These are phyloP conservation scores for Suillus ampliporus DNA, from an alignment of 768 basidiomycete species.

Conservation along the genomic window DNA sequence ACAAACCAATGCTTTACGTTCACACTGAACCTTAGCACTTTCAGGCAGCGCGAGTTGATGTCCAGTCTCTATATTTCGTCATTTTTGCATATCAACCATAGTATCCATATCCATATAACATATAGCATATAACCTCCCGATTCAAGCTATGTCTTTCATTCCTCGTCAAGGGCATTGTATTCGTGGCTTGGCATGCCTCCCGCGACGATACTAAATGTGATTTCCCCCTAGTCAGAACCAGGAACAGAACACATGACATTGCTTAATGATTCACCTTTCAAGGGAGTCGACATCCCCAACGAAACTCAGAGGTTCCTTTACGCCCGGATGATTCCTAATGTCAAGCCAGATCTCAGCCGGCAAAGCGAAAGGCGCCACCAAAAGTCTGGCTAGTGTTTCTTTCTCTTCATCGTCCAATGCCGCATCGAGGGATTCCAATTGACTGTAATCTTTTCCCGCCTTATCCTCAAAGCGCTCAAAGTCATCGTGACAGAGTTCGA, in stretches of 20 bases:
- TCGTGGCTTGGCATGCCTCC: conserved; percentile 10
- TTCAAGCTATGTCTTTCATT: not conserved
- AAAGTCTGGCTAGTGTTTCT: conserved; percentile 13
- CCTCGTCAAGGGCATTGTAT: conserved; percentile 7
- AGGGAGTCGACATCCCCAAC: conserved; percentile 28
- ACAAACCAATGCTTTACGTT: not conserved
- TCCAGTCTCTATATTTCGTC: conserved; percentile 12
- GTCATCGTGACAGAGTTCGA: conserved; percentile 28
- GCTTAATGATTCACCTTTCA: conserved; percentile 25
- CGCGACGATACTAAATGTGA: conserved; percentile 10
- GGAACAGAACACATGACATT: conserved; percentile 10
- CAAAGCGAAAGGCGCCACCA: conserved; percentile 19
- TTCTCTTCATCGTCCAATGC: conserved; percentile 12
- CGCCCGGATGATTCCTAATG: conserved; percentile 22
- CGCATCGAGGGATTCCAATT: conserved; percentile 1
- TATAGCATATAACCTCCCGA: conserved; percentile 29
- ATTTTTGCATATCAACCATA: conserved; percentile 34
- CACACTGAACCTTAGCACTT: not conserved
- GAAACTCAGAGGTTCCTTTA: conserved; percentile 22
- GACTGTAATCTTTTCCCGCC: conserved; percentile 13
- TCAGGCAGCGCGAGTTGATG: not conserved
- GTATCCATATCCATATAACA: conserved; percentile 33
- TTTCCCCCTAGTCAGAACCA: not conserved
- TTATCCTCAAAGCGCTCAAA: conserved; percentile 26
- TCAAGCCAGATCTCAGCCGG: conserved; percentile 34